These are phyloP conservation scores for Ochetophila trinervis DNA, from an alignment of 306 rosid genomes.

Conservation along the genomic window DNA sequence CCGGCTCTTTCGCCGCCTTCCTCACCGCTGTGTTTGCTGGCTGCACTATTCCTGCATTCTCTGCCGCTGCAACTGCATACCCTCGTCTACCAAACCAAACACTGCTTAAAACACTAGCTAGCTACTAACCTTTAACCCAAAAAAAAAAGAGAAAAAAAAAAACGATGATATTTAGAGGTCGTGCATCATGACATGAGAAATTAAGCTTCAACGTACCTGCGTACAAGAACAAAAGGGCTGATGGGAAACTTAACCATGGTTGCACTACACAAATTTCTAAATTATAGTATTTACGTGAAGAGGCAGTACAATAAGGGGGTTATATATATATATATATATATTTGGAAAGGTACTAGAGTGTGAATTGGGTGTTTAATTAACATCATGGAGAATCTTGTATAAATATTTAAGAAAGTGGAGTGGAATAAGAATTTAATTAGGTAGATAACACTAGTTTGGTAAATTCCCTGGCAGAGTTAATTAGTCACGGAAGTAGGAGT, in stretches of 20 bases:
- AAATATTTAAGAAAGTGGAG: too few relatives aligned
- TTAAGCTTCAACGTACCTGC: slow-evolving; percentile 14
- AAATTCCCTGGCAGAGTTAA: too few relatives aligned
- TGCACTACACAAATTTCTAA: too few relatives aligned
- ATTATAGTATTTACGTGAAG: slow-evolving; percentile 2
- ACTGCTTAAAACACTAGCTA: too few relatives aligned
- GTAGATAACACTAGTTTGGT: too few relatives aligned
- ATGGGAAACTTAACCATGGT: slow-evolving; percentile 30
- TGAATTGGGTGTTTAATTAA: background rate
- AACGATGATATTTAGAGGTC: background rate
- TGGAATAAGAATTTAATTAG: too few relatives aligned
- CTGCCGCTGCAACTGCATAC: slow-evolving; percentile 17
- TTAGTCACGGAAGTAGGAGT: too few relatives aligned
- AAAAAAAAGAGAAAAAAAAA: background rate
- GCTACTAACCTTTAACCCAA: too few relatives aligned
- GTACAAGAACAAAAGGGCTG: slow-evolving; percentile 20
- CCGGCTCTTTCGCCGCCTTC: background rate
- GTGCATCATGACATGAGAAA: too few relatives aligned
- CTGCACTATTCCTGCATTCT: slow-evolving; percentile 2
- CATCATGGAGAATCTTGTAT: too few relatives aligned
- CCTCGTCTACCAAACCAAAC: slow-evolving; percentile 29
- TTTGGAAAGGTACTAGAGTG: background rate
- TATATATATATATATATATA: background rate
- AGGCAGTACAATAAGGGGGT: too few relatives aligned
- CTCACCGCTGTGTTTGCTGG: slow-evolving; percentile 3